Conservation (phyloP, 495 filamentous ascomycete genomes). For the Penicillium atrosanguineum region DNA sequence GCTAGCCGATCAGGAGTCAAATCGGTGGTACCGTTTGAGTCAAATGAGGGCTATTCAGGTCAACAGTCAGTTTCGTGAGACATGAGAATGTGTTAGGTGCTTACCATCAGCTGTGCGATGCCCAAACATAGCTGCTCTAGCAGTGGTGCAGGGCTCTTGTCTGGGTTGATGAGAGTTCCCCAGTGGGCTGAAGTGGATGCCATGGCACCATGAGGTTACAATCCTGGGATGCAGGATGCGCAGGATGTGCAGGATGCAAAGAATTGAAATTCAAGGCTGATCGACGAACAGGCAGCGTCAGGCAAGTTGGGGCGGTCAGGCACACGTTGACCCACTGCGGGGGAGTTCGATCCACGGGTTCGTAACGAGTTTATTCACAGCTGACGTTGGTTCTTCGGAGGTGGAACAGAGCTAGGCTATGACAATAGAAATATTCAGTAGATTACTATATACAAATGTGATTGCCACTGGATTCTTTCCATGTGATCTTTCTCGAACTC, state of each 20-base stretch:
- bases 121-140: conserved; percentile 76
- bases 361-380: neutral
- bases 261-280: conserved; percentile 7
- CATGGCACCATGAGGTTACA: conserved; percentile 18
- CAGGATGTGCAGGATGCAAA: conserved; percentile 3
- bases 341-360: conserved; percentile 6
- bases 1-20: conserved; percentile 83
- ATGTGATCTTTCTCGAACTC: neutral
- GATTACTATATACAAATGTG: neutral
- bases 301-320: conserved; percentile 39
- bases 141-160: conserved; percentile 72
- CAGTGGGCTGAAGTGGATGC: conserved; percentile 55
- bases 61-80: neutral
- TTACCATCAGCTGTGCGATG: conserved; percentile 79
- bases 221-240: neutral
- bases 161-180: conserved; percentile 77
- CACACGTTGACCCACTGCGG: conserved; percentile 37
- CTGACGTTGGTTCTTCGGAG: neutral
- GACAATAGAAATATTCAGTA: neutral
- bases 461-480: neutral
- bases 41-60: conserved; percentile 50
- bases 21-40: conserved; percentile 59
- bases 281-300: conserved; percentile 6
- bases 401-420: neutral
- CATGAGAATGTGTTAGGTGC: conserved; percentile 23